phyloP scores from a whole-genome alignment of 352 stramenopile genomes.

The Globisporangium apiculatum region DNA sequence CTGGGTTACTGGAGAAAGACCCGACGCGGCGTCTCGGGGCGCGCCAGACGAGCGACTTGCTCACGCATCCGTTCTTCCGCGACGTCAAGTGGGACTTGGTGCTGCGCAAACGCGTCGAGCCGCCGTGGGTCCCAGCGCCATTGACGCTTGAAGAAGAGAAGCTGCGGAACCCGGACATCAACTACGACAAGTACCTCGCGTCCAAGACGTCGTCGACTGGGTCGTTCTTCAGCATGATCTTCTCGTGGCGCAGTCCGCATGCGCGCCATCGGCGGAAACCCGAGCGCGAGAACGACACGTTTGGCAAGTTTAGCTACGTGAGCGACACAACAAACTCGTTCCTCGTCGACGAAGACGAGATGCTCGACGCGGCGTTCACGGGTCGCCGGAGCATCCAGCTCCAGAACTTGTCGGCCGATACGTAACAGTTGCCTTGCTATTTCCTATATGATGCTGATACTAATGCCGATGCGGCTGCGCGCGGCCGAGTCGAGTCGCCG shows the following conservation, averaged over 20 bases:
- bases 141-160: constrained; percentile 69
- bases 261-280: constrained; percentile 40
- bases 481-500: too few relatives aligned
- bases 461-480: too few relatives aligned
- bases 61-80: constrained; percentile 81
- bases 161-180: constrained; percentile 74
- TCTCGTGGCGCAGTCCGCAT: constrained; percentile 63
- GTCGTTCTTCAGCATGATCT: constrained; percentile 81
- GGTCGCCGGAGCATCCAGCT: constrained; percentile 75
- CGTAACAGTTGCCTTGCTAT: constrained; percentile 17
- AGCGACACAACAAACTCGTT: constrained; percentile 86
- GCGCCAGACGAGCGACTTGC: constrained; percentile 75
- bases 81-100: constrained; percentile 77
- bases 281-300: constrained; percentile 60
- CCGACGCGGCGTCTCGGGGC: constrained; percentile 75
- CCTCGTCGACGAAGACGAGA: constrained; percentile 85
- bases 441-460: too few relatives aligned
- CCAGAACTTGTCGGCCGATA: constrained; percentile 72
- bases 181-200: constrained; percentile 81
- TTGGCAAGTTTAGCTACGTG: constrained; percentile 87
- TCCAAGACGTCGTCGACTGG: constrained; percentile 73
- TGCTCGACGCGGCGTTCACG: constrained; percentile 81
- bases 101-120: constrained; percentile 70
- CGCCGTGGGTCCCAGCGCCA: constrained; percentile 63
- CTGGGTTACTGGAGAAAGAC: constrained; percentile 79